Conservation (phyloP, 2,329 filamentous ascomycete genomes). For the Fusarium sp. region DNA sequence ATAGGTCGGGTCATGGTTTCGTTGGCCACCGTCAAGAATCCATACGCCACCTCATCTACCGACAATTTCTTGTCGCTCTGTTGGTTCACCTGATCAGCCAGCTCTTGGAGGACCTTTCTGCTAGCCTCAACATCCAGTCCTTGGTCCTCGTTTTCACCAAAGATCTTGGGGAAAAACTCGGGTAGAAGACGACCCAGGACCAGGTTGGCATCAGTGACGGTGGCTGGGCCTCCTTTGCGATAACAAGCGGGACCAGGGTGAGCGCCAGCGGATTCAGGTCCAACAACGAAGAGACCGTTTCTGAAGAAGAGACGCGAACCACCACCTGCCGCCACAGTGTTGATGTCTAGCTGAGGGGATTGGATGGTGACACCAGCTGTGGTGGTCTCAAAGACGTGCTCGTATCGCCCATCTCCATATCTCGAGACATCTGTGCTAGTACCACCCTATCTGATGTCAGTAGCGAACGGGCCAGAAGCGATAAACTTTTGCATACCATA, state of each 20-base stretch:
- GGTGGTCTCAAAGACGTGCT: constrained; percentile 94
- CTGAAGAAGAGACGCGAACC: constrained; percentile 87
- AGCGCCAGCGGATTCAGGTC: constrained; percentile 88
- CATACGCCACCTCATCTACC: constrained; percentile 87
- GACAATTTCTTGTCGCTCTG: constrained; percentile 80
- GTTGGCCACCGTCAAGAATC: constrained; percentile 90
- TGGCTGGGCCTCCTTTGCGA: constrained; percentile 87
- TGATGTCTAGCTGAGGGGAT: constrained; percentile 92
- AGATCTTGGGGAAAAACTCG: constrained; percentile 95
- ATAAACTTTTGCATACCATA: too few relatives aligned
- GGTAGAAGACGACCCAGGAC: constrained; percentile 86
- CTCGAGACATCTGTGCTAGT: constrained; percentile 92
- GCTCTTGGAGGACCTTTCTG: constrained; percentile 77
- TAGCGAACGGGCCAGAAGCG: too few relatives aligned
- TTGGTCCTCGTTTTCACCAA: constrained; percentile 88
- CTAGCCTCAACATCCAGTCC: constrained; percentile 82
- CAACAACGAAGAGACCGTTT: constrained; percentile 91
- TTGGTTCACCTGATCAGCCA: constrained; percentile 81
- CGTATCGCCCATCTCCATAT: constrained; percentile 86
- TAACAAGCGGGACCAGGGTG: constrained; percentile 94
- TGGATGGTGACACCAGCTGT: constrained; percentile 96
- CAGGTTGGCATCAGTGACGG: constrained; percentile 93
- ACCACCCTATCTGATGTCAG: constrained; percentile 68
- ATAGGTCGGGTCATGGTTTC: constrained; percentile 94
- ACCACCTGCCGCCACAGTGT: constrained; percentile 92